A percentile compares a stretch with the other conserved stretches of the same genome.
phyloP scores from a whole-genome alignment of 495 filamentous ascomycete genomes.

The Xylaria acuta region DNA sequence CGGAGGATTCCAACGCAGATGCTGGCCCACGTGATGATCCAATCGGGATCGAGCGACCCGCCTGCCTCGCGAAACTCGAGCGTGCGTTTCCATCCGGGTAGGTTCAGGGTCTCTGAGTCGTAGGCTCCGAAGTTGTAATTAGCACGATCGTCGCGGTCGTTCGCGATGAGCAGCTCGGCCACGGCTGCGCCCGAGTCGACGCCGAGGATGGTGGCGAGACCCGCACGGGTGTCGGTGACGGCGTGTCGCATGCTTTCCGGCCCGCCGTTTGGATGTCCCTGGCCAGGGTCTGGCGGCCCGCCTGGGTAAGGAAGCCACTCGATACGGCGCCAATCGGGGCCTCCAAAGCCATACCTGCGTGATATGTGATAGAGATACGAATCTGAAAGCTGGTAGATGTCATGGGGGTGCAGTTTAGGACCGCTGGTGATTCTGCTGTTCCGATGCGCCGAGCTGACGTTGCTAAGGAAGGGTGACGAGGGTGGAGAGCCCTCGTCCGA shows the following conservation, averaged over 20 bases:
- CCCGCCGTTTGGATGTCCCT: neutral
- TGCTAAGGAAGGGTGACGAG: slow-evolving; percentile 3
- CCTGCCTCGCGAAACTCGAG: slow-evolving; percentile 54
- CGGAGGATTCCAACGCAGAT: slow-evolving; percentile 42
- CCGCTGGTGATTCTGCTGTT: neutral
- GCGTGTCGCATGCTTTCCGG: neutral
- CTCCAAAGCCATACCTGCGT: neutral
- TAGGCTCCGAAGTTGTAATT: slow-evolving; percentile 35
- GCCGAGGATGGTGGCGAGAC: slow-evolving; percentile 17
- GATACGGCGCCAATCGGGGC: slow-evolving; percentile 22
- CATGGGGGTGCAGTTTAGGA: slow-evolving; percentile 30
- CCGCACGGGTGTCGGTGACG: slow-evolving; percentile 8
- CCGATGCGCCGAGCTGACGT: neutral
- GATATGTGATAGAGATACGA: slow-evolving; percentile 10
- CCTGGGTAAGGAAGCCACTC: slow-evolving; percentile 23
- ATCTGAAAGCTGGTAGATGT: neutral
- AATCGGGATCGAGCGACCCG: slow-evolving; percentile 42
- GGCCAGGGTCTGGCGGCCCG: neutral
- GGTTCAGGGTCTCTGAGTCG: neutral
- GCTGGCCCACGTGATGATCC: slow-evolving; percentile 39
- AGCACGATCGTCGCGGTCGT: neutral
- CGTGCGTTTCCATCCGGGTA: slow-evolving; percentile 23
- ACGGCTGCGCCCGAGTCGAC: slow-evolving; percentile 22
- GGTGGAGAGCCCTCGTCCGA: too few relatives aligned
- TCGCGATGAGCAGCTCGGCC: slow-evolving; percentile 10